Conservation (phyloP, 768 basidiomycete species). For the Suillus spraguei region DNA sequence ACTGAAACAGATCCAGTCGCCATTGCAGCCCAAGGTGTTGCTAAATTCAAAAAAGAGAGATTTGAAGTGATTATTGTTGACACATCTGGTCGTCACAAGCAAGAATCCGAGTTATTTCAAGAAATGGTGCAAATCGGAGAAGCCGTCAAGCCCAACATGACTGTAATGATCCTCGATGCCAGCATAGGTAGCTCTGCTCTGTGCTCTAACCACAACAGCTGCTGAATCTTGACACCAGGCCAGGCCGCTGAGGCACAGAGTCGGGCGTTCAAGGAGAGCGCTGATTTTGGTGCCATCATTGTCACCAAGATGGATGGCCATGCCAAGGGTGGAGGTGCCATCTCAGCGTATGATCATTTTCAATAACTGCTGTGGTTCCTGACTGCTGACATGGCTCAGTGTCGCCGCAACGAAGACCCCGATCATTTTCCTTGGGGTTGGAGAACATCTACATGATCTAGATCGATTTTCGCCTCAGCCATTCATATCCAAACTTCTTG, state of each 20-base stretch:
- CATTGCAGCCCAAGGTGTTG: slow-evolving; percentile 92
- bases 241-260: slow-evolving; percentile 98
- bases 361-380: background rate
- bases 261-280: slow-evolving; percentile 96
- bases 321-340: slow-evolving; percentile 98
- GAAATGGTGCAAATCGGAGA: slow-evolving; percentile 98
- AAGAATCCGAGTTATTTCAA: slow-evolving; percentile 93
- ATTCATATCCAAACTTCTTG: slow-evolving; percentile 95
- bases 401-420: slow-evolving; percentile 99
- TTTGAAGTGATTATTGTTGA: slow-evolving; percentile 99
- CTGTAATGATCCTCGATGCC: slow-evolving; percentile 92
- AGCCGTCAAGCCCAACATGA: slow-evolving; percentile 96
- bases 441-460: slow-evolving; percentile 96
- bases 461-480: slow-evolving; percentile 96
- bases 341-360: slow-evolving; percentile 81
- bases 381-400: slow-evolving; percentile 40
- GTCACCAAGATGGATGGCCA: slow-evolving; percentile 99
- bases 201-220: background rate
- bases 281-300: slow-evolving; percentile 97
- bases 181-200: slow-evolving; percentile 73
- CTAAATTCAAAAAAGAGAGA: slow-evolving; percentile 97
- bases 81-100: slow-evolving; percentile 95
- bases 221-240: slow-evolving; percentile 44
- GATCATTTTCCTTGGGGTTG: slow-evolving; percentile 97
- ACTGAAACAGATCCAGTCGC: slow-evolving; percentile 98